A percentile compares a stretch with the other conserved stretches of the same genome.
Conservation (phyloP, 345 rosid species). For the Pelargonium nanum region DNA sequence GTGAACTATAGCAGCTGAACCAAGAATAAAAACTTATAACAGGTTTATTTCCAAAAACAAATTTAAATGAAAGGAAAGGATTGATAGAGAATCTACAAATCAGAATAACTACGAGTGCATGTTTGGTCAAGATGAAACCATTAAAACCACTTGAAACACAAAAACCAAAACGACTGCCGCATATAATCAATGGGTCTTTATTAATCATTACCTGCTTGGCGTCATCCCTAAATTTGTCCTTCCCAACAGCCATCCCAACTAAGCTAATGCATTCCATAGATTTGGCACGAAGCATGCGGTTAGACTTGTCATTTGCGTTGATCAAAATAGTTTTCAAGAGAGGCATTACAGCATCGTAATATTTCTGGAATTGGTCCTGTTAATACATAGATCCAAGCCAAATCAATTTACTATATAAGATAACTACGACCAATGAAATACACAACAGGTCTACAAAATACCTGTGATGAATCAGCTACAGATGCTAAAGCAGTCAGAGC, state of each 20-base stretch:
- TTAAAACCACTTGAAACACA: too few species aligned
- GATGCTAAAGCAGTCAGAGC: slow-evolving; percentile 99
- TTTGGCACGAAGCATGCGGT: slow-evolving; percentile 97
- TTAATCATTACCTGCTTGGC: slow-evolving; percentile 70
- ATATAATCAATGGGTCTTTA: too few species aligned
- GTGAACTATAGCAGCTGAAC: background rate
- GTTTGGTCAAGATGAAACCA: too few species aligned
- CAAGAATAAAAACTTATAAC: background rate
- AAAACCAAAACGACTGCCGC: too few species aligned
- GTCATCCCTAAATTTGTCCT: slow-evolving; percentile 89
- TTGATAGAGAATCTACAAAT: background rate
- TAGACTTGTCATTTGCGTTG: slow-evolving; percentile 92
- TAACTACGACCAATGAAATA: background rate
- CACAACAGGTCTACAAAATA: slow-evolving; percentile 9
- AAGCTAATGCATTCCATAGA: slow-evolving; percentile 99
- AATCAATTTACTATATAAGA: too few species aligned
- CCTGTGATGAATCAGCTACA: slow-evolving; percentile 99
- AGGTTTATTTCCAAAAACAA: background rate
- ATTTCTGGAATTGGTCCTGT: slow-evolving; percentile 95
- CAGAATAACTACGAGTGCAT: too few species aligned
- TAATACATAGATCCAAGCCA: background rate
- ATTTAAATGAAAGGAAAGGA: too few species aligned
- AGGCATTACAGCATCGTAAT: slow-evolving; percentile 96
- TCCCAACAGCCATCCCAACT: slow-evolving; percentile 99
- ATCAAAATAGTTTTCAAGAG: slow-evolving; percentile 85